Conservation (phyloP, 225 moss, liverwort and hornwort species). For the Physcomitrellopsis africana region DNA sequence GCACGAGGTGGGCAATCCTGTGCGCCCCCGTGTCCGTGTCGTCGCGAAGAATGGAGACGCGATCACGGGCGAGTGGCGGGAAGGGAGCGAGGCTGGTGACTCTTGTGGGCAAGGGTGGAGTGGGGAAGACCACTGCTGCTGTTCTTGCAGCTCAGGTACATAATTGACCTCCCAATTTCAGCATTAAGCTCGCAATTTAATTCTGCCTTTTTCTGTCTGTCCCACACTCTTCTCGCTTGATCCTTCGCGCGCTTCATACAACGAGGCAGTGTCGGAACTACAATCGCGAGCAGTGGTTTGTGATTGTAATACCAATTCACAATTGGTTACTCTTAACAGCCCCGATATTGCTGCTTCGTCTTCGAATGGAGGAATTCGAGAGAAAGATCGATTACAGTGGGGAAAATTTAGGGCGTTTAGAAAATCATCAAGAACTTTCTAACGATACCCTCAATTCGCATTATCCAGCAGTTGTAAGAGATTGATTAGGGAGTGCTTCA, state of each 20-base stretch:
- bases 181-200: neutral
- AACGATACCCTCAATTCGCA: no score
- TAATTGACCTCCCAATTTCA: neutral
- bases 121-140: constrained; percentile 88
- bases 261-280: neutral
- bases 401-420: no score
- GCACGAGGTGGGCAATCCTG: constrained; percentile 1
- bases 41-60: constrained; percentile 32
- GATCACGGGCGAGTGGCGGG: constrained; percentile 34
- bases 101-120: constrained; percentile 90
- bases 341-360: neutral
- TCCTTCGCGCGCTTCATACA: neutral
- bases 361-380: neutral
- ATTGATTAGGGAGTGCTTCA: neutral
- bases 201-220: neutral
- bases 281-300: neutral
- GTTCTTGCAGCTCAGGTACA: constrained; percentile 92
- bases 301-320: neutral
- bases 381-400: neutral
- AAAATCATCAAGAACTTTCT: no score
- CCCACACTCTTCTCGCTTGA: neutral
- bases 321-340: neutral
- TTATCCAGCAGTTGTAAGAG: no score
- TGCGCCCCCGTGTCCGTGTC: neutral
- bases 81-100: constrained; percentile 74